Conservation (phyloP, 495 filamentous ascomycete species). For the Bacidia rubella region DNA sequence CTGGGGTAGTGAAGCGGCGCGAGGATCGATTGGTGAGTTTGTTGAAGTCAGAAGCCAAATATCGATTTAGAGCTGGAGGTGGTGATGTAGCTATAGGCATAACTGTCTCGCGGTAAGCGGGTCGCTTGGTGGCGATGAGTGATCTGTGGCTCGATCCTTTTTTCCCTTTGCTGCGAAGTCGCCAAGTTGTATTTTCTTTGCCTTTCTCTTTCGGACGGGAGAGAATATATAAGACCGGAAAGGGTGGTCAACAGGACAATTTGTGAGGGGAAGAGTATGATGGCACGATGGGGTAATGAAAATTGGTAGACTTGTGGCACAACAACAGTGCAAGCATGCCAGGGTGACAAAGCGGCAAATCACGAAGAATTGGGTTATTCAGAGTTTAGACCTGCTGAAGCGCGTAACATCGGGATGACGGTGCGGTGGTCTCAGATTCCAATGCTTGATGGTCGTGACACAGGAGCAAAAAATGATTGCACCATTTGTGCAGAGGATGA, state of each 20-base stretch:
- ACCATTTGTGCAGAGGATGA: background rate
- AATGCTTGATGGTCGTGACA: background rate
- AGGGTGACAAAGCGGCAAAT: background rate
- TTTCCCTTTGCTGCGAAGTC: no score
- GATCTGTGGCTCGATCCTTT: background rate
- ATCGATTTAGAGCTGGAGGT: constrained; percentile 10
- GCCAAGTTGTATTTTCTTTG: background rate
- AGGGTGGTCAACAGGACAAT: background rate
- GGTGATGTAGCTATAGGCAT: constrained; percentile 3
- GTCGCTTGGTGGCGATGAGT: background rate
- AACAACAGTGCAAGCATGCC: background rate
- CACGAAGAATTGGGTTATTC: background rate
- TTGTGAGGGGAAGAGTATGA: background rate
- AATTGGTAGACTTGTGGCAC: background rate
- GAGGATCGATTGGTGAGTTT: constrained; percentile 19
- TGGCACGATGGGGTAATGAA: background rate
- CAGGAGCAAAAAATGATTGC: background rate
- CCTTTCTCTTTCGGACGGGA: background rate
- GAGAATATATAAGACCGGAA: background rate
- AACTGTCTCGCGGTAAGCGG: constrained; percentile 14
- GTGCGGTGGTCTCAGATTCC: background rate
- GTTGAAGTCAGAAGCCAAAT: constrained; percentile 15
- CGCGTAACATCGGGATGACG: background rate
- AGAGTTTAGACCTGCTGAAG: background rate
- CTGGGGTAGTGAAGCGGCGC: constrained; percentile 7